A percentile compares a stretch with the other conserved stretches of the same genome.
These are phyloP conservation scores for Rickenella mellea DNA, from an alignment of 768 basidiomycete genomes.

Conservation along the genomic window DNA sequence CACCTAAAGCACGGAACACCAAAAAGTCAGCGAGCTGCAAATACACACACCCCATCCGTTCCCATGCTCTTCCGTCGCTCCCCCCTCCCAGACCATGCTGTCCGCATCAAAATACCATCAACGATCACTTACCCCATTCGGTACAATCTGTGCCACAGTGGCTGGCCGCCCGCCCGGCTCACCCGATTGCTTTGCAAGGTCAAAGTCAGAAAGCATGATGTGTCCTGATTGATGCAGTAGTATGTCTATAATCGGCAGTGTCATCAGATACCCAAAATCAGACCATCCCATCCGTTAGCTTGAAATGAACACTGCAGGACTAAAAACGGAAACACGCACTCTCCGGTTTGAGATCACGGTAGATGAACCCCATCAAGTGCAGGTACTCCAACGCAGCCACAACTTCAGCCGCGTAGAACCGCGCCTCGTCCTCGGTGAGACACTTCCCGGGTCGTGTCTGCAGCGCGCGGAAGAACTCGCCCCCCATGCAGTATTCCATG, in stretches of 20 bases:
- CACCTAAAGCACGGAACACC: slow-evolving; percentile 36
- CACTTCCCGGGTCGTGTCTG: slow-evolving; percentile 97
- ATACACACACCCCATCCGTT: too few species aligned
- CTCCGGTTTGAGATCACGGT: slow-evolving; percentile 98
- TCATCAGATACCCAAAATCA: too few species aligned
- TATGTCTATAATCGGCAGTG: slow-evolving; percentile 91
- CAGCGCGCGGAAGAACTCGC: slow-evolving; percentile 97
- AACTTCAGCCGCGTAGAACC: slow-evolving; percentile 98
- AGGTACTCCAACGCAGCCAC: slow-evolving; percentile 96
- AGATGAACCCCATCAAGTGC: slow-evolving; percentile 99
- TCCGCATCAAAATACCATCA: too few species aligned
- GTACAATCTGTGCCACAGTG: slow-evolving; percentile 75
- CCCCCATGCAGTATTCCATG: slow-evolving; percentile 99
- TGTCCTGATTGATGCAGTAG: slow-evolving; percentile 95
- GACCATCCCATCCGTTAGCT: too few species aligned
- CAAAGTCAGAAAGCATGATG: slow-evolving; percentile 99
- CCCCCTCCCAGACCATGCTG: too few species aligned
- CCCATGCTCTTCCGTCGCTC: too few species aligned
- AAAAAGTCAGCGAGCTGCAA: not conserved
- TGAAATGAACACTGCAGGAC: too few species aligned
- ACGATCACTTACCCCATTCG: slow-evolving; percentile 86
- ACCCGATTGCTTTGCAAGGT: slow-evolving; percentile 91
- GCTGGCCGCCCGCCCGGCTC: slow-evolving; percentile 81
- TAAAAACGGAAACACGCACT: slow-evolving; percentile 55
- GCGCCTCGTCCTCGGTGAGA: slow-evolving; percentile 86